Evolutionary conservation across 2,329 filamentous ascomycete species (phyloP).

Genomic region (Diplocarpon rosae): DNA sequence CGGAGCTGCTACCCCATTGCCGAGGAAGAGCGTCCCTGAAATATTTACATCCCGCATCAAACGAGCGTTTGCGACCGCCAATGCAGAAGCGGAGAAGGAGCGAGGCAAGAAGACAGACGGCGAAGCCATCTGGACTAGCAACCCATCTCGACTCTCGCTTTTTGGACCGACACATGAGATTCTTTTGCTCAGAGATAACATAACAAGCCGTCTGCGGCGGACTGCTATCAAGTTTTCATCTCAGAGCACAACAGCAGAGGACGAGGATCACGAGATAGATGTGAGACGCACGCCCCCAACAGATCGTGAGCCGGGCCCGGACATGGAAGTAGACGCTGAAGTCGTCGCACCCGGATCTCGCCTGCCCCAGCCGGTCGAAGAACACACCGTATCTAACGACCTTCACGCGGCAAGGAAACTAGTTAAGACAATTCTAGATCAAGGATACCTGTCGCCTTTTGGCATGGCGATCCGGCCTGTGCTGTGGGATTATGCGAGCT

Average conservation of each 20-base stretch:
- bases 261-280: slow-evolving; percentile 22
- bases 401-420: slow-evolving; percentile 58
- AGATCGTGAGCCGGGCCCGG: background rate
- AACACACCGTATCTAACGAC: slow-evolving; percentile 14
- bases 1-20: slow-evolving; percentile 60
- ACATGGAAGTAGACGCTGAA: slow-evolving; percentile 36
- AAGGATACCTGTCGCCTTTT: slow-evolving; percentile 83
- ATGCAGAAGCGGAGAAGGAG: slow-evolving; percentile 50
- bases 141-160: slow-evolving; percentile 69
- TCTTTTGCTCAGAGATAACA: slow-evolving; percentile 77
- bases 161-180: slow-evolving; percentile 87
- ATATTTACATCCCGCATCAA: slow-evolving; percentile 83
- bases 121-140: slow-evolving; percentile 78
- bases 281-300: slow-evolving; percentile 12
- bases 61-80: slow-evolving; percentile 68
- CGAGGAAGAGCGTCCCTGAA: slow-evolving; percentile 64
- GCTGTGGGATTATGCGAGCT: slow-evolving; percentile 75
- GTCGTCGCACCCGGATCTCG: slow-evolving; percentile 14
- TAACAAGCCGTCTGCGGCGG: slow-evolving; percentile 67
- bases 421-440: slow-evolving; percentile 84
- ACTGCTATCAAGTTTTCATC: slow-evolving; percentile 60
- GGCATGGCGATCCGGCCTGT: slow-evolving; percentile 68
- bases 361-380: slow-evolving; percentile 5
- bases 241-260: slow-evolving; percentile 28
- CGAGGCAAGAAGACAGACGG: slow-evolving; percentile 45